Base-by-base conservation (phyloP, 805 yeast genomes). In the Cyberlindnera misumaiensis region DNA sequence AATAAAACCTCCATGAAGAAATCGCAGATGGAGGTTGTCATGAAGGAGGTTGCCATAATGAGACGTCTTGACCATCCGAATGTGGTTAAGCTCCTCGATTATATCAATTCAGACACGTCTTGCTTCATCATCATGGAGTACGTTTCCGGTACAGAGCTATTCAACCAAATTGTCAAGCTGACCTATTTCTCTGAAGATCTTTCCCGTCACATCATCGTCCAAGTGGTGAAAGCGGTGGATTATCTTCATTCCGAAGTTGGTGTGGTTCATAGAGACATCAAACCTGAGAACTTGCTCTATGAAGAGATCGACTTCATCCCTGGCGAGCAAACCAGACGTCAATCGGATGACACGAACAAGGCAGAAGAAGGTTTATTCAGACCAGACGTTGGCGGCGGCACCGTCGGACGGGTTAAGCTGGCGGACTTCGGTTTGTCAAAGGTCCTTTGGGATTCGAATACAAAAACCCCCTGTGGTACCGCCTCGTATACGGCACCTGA, bases 401-500 rank as follows among this genome's bases (percentile, higher is more conserved):
- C 89, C 11, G 83, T 93, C 48, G 98, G 97, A 8, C 52, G 65
- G 12, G 88, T 93, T 26, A 90, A 90, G 59, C 67, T 93, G 37
- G 97, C 97, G 1, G 98, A 93, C 61, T 93, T 93, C 63, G 98
- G 98, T 0, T 66, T 93, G 14, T 86, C 96, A 4, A 93, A 93
- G 61, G 85, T 88, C 55, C 78, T 90, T 25, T 83, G 88, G 80
- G 51, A 44, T 28, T 51, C 80, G 35, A 84, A 84, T 51, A 85
- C 97, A 16, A 86, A 87, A 71, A 93, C 98, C 1, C 98, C 98
- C 0, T 93, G 98, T 64, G 98, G 98, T 36, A 93, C 98, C 1
- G 96, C 93, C 13, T 97, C 97, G 3, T 93, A 93, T 56, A 90
- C 97, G 3, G 98, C 98, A 0, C 98, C 98, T 0, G 98, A 93